Base-by-base conservation (phyloP, 345 rosid species). In the Salix brachista region DNA sequence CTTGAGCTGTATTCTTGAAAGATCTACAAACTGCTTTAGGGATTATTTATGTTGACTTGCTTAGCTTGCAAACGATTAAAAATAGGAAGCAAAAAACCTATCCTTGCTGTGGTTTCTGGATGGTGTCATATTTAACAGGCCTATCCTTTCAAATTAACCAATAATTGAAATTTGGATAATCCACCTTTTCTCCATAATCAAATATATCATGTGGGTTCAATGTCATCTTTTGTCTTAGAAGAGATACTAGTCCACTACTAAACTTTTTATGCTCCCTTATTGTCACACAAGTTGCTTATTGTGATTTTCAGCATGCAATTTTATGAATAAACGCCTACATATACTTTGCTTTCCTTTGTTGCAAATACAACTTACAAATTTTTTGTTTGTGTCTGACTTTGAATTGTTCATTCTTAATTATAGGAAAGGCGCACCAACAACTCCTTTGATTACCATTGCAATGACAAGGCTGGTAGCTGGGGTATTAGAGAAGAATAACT, bases 391-490 rank as follows among this genome's bases (percentile, higher is more conserved):
- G 62, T 12, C 13, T 58, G 62, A 58, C 25, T 46, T 42, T 69
- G 62, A 18, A 14, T 50, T 36, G 19, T 67, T 37, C 37, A 32
- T 71, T 64, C 64, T 54, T 64, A 23, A 69, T 80, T 69, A 74
- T 86, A 96, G 98, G 99, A 96, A 93, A 84, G 99, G 98, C 80
- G 98, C 99, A 74, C 97, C 98, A 67, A 93, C 96, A 30, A 96
- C 98, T 72, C 97, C 98, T 67, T 84, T 96, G 86, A 80, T 96
- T 66, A 96, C 99, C 67, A 87, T 96, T n/a, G 98, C 98, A 81
- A 87, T 89, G 89, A 91, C 98, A 65, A 96, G 87, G 84, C 78
- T 96, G 78, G 90, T 96, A 42, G 89, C 95, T 75, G 91, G 80
- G 68, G 99, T 96, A 73, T 74, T 96, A 32, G 97, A 93, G 90